Evolutionary conservation across 176 grass and related monocot species (phyloP).

Genomic region (Lolium rigidum): DNA sequence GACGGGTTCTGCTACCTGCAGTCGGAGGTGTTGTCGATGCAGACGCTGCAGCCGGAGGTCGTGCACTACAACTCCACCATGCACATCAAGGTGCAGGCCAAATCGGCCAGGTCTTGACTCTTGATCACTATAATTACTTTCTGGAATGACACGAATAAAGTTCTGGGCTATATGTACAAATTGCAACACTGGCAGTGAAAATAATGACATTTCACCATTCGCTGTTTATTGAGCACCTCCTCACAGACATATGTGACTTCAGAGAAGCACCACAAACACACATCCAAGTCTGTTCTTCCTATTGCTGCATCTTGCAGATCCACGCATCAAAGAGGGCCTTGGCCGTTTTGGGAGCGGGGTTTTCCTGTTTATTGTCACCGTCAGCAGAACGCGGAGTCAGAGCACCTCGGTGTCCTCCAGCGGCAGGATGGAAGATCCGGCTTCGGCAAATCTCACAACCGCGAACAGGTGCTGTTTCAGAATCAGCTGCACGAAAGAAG

Average conservation of each 20-base stretch:
- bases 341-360: not conserved
- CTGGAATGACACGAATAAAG: not conserved
- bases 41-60: constrained; percentile 18
- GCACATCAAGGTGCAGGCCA: constrained; percentile 46
- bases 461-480: not conserved
- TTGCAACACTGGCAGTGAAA: not conserved
- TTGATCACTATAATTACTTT: too few species aligned
- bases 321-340: not conserved
- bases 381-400: not conserved
- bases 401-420: not conserved
- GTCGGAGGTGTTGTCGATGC: constrained; percentile 51
- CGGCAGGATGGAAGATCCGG: not conserved
- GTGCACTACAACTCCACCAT: constrained; percentile 56
- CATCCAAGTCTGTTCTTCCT: not conserved
- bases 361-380: not conserved
- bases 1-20: constrained; percentile 53
- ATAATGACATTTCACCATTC: not conserved
- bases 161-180: not conserved
- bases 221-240: not conserved
- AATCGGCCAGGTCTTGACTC: not conserved
- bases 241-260: not conserved
- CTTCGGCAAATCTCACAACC: not conserved
- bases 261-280: too few species aligned
- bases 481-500: not conserved
- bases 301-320: not conserved